phyloP scores from a whole-genome alignment of 73 alveolate species.

The Urostyla sp. region DNA sequence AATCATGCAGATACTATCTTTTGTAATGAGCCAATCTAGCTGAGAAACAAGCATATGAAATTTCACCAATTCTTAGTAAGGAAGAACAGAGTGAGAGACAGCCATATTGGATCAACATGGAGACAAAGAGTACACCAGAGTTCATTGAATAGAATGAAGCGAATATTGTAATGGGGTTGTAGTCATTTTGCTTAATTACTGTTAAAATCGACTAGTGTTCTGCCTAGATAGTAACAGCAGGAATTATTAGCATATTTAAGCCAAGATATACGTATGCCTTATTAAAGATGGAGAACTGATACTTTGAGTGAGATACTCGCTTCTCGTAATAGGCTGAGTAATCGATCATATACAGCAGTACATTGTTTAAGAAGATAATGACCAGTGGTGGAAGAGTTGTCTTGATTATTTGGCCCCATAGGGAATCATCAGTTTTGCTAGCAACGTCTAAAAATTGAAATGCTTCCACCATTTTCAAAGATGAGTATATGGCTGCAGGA shows the following conservation, averaged over 20 bases:
- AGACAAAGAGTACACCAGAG: conserved; percentile 86
- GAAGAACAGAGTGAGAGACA: conserved; percentile 80
- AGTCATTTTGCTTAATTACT: conserved; percentile 73
- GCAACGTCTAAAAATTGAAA: conserved; percentile 50
- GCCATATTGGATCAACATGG: conserved; percentile 86
- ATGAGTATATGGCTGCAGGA: conserved; percentile 90
- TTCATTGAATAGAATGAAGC: conserved; percentile 75
- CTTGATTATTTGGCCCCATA: conserved; percentile 73
- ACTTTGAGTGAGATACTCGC: conserved; percentile 86
- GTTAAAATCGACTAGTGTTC: conserved; percentile 66
- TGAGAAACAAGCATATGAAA: conserved; percentile 80
- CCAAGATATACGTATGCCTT: conserved; percentile 84
- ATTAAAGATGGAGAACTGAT: conserved; percentile 85
- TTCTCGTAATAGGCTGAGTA: conserved; percentile 89
- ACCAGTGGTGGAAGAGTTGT: conserved; percentile 89
- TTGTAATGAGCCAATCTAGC: conserved; percentile 85
- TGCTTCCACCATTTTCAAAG: conserved; percentile 58
- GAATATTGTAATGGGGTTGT: conserved; percentile 77
- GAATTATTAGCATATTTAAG: conserved; percentile 91
- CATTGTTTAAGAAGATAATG: conserved; percentile 79
- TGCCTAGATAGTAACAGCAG: conserved; percentile 91
- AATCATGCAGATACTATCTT: conserved; percentile 85
- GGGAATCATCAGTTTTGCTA: conserved; percentile 25
- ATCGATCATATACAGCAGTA: conserved; percentile 82
- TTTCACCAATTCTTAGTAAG: conserved; percentile 89